These are phyloP conservation scores for Leptographium radiaticola DNA, from an alignment of 2,329 filamentous ascomycete genomes.

Conservation along the genomic window DNA sequence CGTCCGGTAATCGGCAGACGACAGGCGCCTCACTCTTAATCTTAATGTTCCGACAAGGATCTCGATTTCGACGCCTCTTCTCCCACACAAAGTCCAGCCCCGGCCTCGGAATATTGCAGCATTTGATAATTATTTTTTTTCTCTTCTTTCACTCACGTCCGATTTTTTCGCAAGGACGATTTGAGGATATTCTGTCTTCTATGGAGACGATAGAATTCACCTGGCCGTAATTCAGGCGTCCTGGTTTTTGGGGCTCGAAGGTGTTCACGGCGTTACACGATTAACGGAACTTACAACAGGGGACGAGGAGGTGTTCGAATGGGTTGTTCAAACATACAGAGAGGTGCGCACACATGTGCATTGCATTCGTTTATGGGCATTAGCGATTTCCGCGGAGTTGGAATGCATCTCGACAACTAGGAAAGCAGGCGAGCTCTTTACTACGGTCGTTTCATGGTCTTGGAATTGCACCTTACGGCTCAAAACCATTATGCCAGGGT, in stretches of 20 bases:
- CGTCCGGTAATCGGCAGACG: conserved; percentile 16
- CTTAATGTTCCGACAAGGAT: neutral
- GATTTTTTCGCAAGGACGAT: neutral
- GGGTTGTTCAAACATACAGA: conserved; percentile 5
- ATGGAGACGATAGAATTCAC: neutral
- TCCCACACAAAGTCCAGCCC: neutral
- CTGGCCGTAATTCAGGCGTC: neutral
- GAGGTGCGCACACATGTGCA: conserved; percentile 4
- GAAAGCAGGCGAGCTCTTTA: conserved; percentile 2
- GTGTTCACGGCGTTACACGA: neutral
- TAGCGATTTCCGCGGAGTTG: conserved; percentile 5
- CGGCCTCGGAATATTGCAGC: neutral
- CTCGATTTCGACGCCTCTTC: neutral
- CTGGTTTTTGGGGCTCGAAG: neutral
- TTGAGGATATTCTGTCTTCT: neutral
- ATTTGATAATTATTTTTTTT: neutral
- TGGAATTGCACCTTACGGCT: neutral
- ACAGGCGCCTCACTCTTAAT: neutral
- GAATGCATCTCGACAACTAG: conserved; percentile 5
- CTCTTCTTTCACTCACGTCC: neutral
- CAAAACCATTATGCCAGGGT: neutral
- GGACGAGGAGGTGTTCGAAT: neutral
- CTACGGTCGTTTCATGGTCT: conserved; percentile 5
- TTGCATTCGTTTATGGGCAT: conserved; percentile 11
- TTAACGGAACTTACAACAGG: neutral